Percentiles rank a stretch among this genome's conserved stretches.
Evolutionary conservation across 345 rosid species (phyloP).

Genomic region (Eucalyptus victrix): DNA sequence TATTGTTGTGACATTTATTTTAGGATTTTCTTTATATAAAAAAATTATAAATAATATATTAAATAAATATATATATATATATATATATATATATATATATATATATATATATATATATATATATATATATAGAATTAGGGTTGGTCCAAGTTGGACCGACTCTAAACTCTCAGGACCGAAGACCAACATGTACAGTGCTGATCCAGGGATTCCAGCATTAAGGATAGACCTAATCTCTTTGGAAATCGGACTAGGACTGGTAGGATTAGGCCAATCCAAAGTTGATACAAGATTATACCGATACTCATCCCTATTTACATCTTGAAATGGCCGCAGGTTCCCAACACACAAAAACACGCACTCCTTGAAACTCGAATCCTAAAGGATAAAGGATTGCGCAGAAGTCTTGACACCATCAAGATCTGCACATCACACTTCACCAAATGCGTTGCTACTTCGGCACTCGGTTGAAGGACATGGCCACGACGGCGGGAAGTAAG

Average conservation of each 20-base stretch:
- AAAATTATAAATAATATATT: no score
- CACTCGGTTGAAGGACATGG: background rate
- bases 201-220: rapidly evolving
- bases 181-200: rapidly evolving
- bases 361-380: background rate
- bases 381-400: background rate
- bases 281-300: rapidly evolving
- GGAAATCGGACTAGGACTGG: rapidly evolving
- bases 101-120: no score
- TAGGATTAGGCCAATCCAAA: rapidly evolving
- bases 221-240: rapidly evolving
- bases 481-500: background rate
- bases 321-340: background rate
- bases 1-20: no score
- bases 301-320: background rate
- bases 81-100: no score
- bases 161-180: no score
- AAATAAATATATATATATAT: no score
- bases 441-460: background rate
- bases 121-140: no score
- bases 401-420: background rate
- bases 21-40: no score
- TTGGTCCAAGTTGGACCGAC: no score
- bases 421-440: background rate
- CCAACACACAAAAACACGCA: background rate